phyloP scores from a whole-genome alignment of 768 basidiomycete species.

The Roridomyces roridus region DNA sequence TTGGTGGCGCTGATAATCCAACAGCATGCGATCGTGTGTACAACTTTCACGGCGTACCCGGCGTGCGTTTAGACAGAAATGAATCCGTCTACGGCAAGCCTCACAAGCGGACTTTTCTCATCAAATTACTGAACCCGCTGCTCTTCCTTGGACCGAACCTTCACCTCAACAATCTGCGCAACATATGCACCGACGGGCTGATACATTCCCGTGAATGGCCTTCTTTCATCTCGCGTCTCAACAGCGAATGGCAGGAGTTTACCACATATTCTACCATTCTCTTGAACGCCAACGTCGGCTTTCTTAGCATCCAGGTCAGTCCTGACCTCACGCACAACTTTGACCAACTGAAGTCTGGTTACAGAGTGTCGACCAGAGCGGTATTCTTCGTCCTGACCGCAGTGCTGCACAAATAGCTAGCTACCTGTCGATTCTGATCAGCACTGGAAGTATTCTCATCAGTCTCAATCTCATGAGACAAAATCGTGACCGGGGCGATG shows the following conservation, averaged over 20 bases:
- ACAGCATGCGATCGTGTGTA: conserved; percentile 48
- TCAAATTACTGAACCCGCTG: conserved; percentile 44
- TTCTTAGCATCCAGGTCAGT: conserved; percentile 28
- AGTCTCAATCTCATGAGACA: conserved; percentile 53
- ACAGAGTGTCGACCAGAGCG: conserved; percentile 39
- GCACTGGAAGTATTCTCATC: conserved; percentile 54
- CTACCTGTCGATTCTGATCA: conserved; percentile 53
- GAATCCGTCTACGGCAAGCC: conserved; percentile 44
- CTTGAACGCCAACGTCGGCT: conserved; percentile 63
- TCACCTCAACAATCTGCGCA: conserved; percentile 50
- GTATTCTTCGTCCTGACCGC: conserved; percentile 23
- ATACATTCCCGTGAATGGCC: conserved; percentile 49
- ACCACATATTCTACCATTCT: conserved; percentile 60
- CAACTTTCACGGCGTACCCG: conserved; percentile 52
- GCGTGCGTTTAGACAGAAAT: conserved; percentile 49
- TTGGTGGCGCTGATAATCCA: too few species aligned
- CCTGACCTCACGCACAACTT: too few species aligned
- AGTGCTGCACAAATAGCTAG: conserved; percentile 54
- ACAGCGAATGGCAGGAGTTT: conserved; percentile 56
- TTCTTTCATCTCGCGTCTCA: conserved; percentile 48
- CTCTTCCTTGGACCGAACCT: conserved; percentile 57
- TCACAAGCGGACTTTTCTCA: conserved; percentile 40
- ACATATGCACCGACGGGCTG: conserved; percentile 55
- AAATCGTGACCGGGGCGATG: conserved; percentile 42
- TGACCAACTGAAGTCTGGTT: conserved; percentile 45